phyloP scores from a whole-genome alignment of 345 rosid species.

The Gossypium anomalum region DNA sequence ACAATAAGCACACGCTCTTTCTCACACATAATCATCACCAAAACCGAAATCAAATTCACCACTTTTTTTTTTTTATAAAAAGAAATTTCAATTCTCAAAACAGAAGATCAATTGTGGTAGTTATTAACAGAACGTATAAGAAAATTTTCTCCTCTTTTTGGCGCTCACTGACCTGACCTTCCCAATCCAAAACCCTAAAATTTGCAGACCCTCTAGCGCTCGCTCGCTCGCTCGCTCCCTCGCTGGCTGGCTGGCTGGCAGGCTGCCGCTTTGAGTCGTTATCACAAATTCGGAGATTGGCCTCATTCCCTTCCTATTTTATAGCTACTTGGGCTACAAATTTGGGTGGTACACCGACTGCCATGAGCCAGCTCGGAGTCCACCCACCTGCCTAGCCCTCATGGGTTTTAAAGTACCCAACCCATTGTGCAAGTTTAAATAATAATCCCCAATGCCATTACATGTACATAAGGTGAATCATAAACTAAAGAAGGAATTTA shows the following conservation, averaged over 20 bases:
- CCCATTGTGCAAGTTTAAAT: not conserved
- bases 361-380: not conserved
- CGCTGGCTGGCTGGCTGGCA: not conserved
- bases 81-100: not conserved
- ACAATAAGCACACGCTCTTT: slow-evolving; percentile 74
- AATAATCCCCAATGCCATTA: too few relatives aligned
- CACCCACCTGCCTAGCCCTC: not conserved
- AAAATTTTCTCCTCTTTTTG: not conserved
- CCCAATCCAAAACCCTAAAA: slow-evolving; percentile 9
- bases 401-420: not conserved
- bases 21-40: slow-evolving; percentile 65
- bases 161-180: slow-evolving; percentile 16
- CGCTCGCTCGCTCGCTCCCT: not conserved
- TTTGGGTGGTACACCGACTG: too few relatives aligned
- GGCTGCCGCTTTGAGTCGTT: slow-evolving; percentile 3
- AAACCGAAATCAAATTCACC: slow-evolving; percentile 33
- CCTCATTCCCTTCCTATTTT: not conserved
- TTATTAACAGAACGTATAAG: not conserved
- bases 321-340: slow-evolving; percentile 1
- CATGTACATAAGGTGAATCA: too few relatives aligned
- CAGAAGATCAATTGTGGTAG: not conserved
- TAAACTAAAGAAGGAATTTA: too few relatives aligned
- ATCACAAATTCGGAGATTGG: not conserved
- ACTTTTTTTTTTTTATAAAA: not conserved
- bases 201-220: slow-evolving; percentile 1